Evolutionary conservation across 148 eudicot genomes (phyloP).

Genomic region (Rhododendron williamsianum): DNA sequence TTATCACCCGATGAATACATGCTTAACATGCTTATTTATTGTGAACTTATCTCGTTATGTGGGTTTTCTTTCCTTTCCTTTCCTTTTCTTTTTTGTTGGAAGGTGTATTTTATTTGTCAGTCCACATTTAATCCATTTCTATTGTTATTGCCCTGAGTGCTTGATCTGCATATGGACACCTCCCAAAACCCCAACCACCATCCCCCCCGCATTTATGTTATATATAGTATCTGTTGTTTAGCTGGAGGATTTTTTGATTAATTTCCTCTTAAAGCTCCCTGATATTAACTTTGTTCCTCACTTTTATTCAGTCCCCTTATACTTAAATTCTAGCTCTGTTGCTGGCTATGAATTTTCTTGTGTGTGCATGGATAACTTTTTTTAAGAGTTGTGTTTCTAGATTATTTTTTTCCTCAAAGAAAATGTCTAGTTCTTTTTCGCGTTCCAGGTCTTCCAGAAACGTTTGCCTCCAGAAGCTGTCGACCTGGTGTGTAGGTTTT

Average conservation of each 20-base stretch:
- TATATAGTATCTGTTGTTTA: background rate
- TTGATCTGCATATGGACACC: background rate
- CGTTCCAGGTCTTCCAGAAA: slow-evolving; percentile 80
- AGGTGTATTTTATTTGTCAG: background rate
- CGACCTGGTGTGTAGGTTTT: slow-evolving; percentile 90
- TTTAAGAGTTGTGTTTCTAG: slow-evolving; percentile 3
- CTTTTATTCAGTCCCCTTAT: background rate
- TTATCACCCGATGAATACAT: background rate
- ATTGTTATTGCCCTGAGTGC: background rate
- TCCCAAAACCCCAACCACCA: background rate
- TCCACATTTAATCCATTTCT: background rate
- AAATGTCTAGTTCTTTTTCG: background rate
- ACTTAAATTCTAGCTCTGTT: background rate
- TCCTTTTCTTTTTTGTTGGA: background rate
- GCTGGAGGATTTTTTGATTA: background rate
- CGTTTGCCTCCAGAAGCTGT: slow-evolving; percentile 98
- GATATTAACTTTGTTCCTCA: background rate
- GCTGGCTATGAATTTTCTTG: background rate
- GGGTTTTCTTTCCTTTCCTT: background rate
- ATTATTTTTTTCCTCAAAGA: background rate
- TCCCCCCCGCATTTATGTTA: background rate
- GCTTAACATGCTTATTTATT: background rate
- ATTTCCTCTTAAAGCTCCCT: background rate
- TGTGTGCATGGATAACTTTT: background rate
- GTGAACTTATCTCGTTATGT: background rate